These are phyloP conservation scores for Lathyrus sativus DNA, from an alignment of 306 rosid genomes.

Conservation along the genomic window DNA sequence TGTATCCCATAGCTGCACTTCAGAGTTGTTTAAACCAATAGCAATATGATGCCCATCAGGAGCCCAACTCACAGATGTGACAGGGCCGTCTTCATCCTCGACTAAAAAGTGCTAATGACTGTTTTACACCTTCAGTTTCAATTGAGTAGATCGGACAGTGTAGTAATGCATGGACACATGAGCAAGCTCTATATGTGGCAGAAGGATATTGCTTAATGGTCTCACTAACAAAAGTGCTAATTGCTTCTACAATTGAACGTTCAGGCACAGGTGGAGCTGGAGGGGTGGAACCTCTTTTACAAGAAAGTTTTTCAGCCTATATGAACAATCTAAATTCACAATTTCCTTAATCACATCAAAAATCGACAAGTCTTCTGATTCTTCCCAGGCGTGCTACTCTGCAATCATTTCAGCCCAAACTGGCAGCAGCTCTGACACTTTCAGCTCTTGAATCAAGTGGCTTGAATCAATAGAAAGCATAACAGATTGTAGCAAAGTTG, in stretches of 20 bases:
- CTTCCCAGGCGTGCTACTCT: conserved; percentile 92
- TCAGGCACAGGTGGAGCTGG: conserved; percentile 86
- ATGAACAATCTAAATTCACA: conserved; percentile 56
- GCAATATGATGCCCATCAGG: too few relatives aligned
- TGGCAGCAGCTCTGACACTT: conserved; percentile 65
- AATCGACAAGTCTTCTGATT: conserved; percentile 75
- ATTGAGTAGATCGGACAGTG: conserved; percentile 64
- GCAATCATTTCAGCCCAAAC: conserved; percentile 82
- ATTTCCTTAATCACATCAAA: conserved; percentile 78
- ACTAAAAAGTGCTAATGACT: conserved; percentile 63
- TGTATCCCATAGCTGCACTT: too few relatives aligned
- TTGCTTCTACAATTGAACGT: conserved; percentile 69
- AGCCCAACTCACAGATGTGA: too few relatives aligned
- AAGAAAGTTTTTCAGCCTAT: conserved; percentile 57
- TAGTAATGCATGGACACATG: conserved; percentile 72
- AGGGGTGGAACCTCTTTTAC: conserved; percentile 59
- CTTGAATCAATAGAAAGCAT: conserved; percentile 61
- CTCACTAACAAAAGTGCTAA: conserved; percentile 62
- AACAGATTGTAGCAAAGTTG: conserved; percentile 64
- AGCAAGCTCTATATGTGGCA: conserved; percentile 81
- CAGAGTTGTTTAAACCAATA: too few relatives aligned
- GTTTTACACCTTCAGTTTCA: conserved; percentile 68
- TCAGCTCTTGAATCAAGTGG: conserved; percentile 64
- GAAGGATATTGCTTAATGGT: conserved; percentile 81
- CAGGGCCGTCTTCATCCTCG: too few relatives aligned